Conservation (phyloP, 2,329 filamentous ascomycete genomes). For the Trichoderma breve region DNA sequence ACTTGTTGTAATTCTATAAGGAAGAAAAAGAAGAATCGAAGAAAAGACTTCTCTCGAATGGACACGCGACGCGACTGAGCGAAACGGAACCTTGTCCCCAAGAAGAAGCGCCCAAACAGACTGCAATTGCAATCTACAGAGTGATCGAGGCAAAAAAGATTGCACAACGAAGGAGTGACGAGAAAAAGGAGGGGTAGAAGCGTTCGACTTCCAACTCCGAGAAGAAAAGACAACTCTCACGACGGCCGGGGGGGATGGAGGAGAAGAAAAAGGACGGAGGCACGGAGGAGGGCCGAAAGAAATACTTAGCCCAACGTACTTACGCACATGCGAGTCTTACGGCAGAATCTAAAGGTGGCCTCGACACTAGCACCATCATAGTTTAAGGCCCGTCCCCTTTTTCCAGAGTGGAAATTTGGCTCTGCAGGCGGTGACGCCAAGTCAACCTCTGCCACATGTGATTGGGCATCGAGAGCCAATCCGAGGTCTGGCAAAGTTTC, state of each 20-base stretch:
- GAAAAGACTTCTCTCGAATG: neutral
- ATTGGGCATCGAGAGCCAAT: constrained; percentile 26
- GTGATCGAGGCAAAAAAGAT: constrained; percentile 3
- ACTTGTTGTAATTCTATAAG: no score
- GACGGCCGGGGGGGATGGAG: constrained; percentile 28
- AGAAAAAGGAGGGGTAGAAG: constrained; percentile 31
- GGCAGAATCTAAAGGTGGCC: neutral
- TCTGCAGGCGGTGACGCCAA: constrained; percentile 15
- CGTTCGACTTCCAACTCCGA: constrained; percentile 13
- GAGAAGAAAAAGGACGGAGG: constrained; percentile 7
- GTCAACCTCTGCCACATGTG: constrained; percentile 31
- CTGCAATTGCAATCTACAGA: constrained; percentile 10
- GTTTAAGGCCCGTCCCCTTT: neutral
- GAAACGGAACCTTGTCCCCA: constrained; percentile 2
- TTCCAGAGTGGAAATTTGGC: constrained; percentile 25
- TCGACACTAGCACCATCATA: neutral
- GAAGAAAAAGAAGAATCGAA: neutral
- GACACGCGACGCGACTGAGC: constrained; percentile 19
- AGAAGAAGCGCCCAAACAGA: constrained; percentile 13
- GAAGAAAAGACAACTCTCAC: constrained; percentile 20
- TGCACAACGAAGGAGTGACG: constrained; percentile 36
- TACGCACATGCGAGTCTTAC: neutral
- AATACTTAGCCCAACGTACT: constrained; percentile 4
- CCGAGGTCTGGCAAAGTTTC: constrained; percentile 20
- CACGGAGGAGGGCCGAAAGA: constrained; percentile 25